A percentile compares a stretch with the other conserved stretches of the same genome.
Evolutionary conservation across 2,329 filamentous ascomycete species (phyloP).

Genomic region (Metarhizium robertsii): DNA sequence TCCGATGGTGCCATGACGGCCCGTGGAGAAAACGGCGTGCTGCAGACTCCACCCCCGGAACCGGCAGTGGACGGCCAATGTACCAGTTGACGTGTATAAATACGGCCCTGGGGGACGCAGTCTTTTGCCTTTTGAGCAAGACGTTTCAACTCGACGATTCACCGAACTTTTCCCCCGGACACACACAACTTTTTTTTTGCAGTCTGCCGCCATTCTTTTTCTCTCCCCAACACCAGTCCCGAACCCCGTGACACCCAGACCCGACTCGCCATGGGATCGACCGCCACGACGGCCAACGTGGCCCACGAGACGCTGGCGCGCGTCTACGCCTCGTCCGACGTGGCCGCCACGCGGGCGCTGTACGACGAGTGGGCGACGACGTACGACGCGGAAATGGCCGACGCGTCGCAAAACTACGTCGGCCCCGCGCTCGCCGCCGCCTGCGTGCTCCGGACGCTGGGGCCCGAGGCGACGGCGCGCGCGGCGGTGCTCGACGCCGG

Average conservation of each 20-base stretch:
- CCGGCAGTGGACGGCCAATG: background rate
- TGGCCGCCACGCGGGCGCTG: constrained; percentile 17
- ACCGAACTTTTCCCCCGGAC: too few relatives aligned
- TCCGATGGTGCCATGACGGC: constrained; percentile 6
- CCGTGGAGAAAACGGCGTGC: background rate
- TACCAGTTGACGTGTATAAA: background rate
- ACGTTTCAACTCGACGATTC: too few relatives aligned
- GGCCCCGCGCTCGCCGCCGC: constrained; percentile 28
- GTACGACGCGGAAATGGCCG: constrained; percentile 25
- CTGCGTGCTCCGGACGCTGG: constrained; percentile 21
- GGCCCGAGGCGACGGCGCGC: constrained; percentile 14
- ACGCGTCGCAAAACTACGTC: constrained; percentile 29
- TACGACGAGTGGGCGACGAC: constrained; percentile 27
- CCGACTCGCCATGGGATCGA: background rate
- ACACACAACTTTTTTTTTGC: too few relatives aligned
- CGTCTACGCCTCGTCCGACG: constrained; percentile 16
- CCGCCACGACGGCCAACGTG: constrained; percentile 9
- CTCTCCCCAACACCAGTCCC: too few relatives aligned
- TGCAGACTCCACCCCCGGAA: background rate
- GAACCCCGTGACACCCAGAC: too few relatives aligned
- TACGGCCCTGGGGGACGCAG: background rate
- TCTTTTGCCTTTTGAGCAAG: too few relatives aligned
- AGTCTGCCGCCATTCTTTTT: too few relatives aligned
- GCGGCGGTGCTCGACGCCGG: constrained; percentile 40
- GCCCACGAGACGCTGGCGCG: constrained; percentile 15